Conservation (phyloP, 2,329 filamentous ascomycete species). For the Colletotrichum tropicicola region DNA sequence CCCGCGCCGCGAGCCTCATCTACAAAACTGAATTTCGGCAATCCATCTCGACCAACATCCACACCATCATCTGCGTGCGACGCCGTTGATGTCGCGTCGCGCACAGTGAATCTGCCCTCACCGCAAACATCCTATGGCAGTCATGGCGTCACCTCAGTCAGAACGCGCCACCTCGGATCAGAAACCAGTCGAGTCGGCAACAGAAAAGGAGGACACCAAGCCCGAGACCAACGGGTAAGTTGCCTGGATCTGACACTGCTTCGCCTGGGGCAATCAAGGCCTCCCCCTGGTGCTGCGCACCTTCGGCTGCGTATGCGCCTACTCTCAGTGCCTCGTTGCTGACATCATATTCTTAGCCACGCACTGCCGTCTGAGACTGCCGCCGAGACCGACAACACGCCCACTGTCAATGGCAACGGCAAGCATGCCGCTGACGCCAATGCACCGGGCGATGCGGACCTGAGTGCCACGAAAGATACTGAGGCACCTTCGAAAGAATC, state of each 20-base stretch:
- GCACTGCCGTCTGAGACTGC: conserved; percentile 35
- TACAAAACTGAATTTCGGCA: background rate
- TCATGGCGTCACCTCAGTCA: conserved; percentile 60
- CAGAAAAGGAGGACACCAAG: conserved; percentile 42
- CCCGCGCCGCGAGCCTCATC: background rate
- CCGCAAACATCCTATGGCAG: conserved; percentile 54
- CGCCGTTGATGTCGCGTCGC: conserved; percentile 47
- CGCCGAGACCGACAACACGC: conserved; percentile 32
- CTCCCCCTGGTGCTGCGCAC: too few species aligned
- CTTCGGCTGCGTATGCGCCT: too few species aligned
- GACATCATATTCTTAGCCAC: conserved; percentile 34
- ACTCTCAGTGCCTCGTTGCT: background rate
- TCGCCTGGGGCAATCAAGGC: too few species aligned
- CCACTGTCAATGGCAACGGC: conserved; percentile 36
- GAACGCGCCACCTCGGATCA: conserved; percentile 53
- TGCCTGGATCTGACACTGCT: conserved; percentile 1
- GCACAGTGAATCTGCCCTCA: conserved; percentile 38
- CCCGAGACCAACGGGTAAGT: conserved; percentile 50
- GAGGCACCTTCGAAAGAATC: conserved; percentile 5
- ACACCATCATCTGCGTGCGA: background rate
- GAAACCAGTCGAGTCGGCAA: conserved; percentile 50
- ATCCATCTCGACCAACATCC: background rate
- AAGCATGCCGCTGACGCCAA: conserved; percentile 32
- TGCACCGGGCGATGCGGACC: conserved; percentile 13
- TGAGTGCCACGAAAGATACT: conserved; percentile 4